A percentile compares a stretch with the other conserved stretches of the same genome.
Evolutionary conservation across 345 rosid species (phyloP).

Genomic region (Dipteronia sinensis): DNA sequence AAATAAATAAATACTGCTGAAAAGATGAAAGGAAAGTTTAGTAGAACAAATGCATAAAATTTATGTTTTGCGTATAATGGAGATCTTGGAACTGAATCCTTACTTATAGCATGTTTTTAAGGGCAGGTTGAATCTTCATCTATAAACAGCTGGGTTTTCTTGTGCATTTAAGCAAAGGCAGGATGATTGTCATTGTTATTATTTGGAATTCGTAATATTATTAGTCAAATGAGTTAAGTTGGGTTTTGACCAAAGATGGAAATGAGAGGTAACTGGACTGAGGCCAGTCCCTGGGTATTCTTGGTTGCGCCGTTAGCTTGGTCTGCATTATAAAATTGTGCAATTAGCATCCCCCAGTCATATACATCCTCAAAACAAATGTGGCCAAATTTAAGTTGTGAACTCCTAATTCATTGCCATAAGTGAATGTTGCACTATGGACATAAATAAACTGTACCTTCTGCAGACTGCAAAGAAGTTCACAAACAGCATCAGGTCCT

Average conservation of each 20-base stretch:
- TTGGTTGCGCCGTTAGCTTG: neutral
- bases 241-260: neutral
- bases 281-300: neutral
- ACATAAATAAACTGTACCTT: conserved; percentile 48
- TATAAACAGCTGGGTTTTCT: neutral
- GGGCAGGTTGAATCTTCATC: neutral
- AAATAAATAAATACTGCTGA: neutral
- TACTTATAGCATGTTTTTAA: neutral
- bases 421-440: neutral
- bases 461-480: conserved; percentile 64
- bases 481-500: conserved; percentile 89
- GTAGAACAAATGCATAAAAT: neutral
- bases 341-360: neutral
- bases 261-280: neutral
- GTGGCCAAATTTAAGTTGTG: neutral
- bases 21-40: neutral
- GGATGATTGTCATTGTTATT: neutral
- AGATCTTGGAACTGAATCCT: neutral
- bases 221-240: neutral
- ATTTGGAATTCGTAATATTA: neutral
- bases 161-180: neutral
- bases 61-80: neutral
- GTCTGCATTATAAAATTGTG: neutral
- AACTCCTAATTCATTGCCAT: neutral
- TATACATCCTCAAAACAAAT: neutral